These are phyloP conservation scores for Kluyveromyces siamensis DNA, from an alignment of 805 yeast species.

Conservation along the genomic window DNA sequence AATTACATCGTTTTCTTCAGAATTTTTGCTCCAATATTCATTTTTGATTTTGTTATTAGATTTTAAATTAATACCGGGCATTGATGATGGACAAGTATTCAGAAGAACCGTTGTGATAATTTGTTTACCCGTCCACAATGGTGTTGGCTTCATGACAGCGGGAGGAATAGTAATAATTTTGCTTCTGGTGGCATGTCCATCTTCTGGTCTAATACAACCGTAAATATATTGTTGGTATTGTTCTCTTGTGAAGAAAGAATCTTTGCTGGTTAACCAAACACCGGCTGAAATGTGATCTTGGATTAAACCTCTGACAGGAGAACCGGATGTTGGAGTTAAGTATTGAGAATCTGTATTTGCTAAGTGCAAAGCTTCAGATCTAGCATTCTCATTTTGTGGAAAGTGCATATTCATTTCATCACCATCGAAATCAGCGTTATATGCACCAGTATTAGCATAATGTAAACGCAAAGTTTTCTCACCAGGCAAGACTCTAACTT, in stretches of 20 bases:
- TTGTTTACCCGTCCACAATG: constrained; percentile 98
- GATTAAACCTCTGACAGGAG: constrained; percentile 96
- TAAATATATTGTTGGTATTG: constrained; percentile 88
- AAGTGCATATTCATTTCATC: constrained; percentile 99
- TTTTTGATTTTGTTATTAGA: constrained; percentile 85
- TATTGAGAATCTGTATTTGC: constrained; percentile 98
- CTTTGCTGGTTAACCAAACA: constrained; percentile 94
- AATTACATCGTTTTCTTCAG: constrained; percentile 77
- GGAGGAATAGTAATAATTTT: constrained; percentile 79
- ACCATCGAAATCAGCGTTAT: constrained; percentile 98
- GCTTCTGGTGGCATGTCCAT: constrained; percentile 79
- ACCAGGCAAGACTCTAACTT: constrained; percentile 92
- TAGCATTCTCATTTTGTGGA: constrained; percentile 96
- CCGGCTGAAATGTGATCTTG: constrained; percentile 99
- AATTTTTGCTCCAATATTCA: constrained; percentile 88
- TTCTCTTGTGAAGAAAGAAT: constrained; percentile 83
- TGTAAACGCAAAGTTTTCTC: constrained; percentile 94
- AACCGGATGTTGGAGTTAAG: constrained; percentile 95
- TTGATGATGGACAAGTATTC: constrained; percentile 75
- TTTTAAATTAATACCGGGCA: constrained; percentile 84
- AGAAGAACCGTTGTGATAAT: constrained; percentile 83
- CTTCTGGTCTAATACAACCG: constrained; percentile 94
- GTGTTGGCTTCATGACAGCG: constrained; percentile 74
- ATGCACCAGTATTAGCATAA: constrained; percentile 98
- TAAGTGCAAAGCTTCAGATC: constrained; percentile 88